Evolutionary conservation across 2,329 filamentous ascomycete species (phyloP).

Genomic region (Emergomyces orientalis): DNA sequence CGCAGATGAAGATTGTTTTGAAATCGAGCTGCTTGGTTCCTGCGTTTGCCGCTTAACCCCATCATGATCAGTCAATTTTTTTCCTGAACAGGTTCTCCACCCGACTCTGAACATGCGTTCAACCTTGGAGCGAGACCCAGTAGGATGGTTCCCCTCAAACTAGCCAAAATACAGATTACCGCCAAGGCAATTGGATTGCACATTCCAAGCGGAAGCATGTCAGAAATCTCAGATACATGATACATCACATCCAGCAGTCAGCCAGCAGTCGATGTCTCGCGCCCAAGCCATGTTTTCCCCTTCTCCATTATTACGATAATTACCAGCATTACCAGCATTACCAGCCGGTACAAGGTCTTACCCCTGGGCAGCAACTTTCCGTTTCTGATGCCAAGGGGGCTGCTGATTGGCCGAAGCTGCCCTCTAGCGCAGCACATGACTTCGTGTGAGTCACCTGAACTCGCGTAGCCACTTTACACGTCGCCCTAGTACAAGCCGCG

Average conservation of each 20-base stretch:
- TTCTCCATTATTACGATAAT: neutral
- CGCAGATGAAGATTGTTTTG: neutral
- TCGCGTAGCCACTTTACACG: slow-evolving; percentile 15
- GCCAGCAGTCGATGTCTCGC: no score
- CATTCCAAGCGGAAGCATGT: neutral
- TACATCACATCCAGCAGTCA: neutral
- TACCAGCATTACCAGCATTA: neutral
- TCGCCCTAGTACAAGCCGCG: slow-evolving; percentile 11
- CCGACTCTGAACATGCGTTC: neutral
- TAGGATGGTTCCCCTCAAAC: neutral
- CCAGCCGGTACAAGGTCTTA: neutral
- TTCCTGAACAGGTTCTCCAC: neutral
- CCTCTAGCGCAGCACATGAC: slow-evolving; percentile 9
- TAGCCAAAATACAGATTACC: neutral
- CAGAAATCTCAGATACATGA: neutral
- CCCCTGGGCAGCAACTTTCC: neutral
- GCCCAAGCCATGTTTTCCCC: neutral
- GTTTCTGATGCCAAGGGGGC: neutral
- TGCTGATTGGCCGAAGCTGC: neutral
- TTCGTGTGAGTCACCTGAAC: slow-evolving; percentile 17
- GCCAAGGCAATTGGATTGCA: neutral
- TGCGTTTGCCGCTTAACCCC: neutral
- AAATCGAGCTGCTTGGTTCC: neutral
- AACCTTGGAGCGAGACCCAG: neutral
- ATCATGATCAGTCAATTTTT: neutral